These are phyloP conservation scores for Alternaria sp. DNA, from an alignment of 2,329 filamentous ascomycete genomes.

Conservation along the genomic window DNA sequence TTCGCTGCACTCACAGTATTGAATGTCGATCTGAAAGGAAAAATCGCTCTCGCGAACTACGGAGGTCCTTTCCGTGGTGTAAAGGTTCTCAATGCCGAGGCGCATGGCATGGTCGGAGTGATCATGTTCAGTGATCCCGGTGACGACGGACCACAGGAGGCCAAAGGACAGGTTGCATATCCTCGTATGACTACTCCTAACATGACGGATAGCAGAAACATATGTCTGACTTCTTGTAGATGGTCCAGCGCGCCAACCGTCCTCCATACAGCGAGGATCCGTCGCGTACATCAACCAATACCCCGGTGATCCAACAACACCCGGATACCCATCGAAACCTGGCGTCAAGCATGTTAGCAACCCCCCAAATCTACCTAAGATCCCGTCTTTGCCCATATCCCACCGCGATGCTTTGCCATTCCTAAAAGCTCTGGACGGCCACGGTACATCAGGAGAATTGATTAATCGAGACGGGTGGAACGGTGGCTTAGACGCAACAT, in stretches of 20 bases:
- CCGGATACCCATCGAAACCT: constrained; percentile 81
- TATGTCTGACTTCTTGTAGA: constrained; percentile 49
- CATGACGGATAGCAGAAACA: background rate
- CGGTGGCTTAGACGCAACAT: constrained; percentile 45
- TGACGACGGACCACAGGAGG: constrained; percentile 55
- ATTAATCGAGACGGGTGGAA: constrained; percentile 52
- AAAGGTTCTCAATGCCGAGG: constrained; percentile 60
- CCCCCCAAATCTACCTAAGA: constrained; percentile 67
- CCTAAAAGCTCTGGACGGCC: constrained; percentile 81
- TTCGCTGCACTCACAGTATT: constrained; percentile 54
- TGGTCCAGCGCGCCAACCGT: constrained; percentile 57
- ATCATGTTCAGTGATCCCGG: constrained; percentile 58
- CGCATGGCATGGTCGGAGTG: constrained; percentile 54
- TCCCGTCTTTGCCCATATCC: constrained; percentile 88
- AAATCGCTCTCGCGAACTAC: constrained; percentile 58
- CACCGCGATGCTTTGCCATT: constrained; percentile 83
- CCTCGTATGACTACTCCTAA: constrained; percentile 48
- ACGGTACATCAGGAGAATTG: constrained; percentile 67
- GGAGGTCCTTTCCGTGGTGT: constrained; percentile 57
- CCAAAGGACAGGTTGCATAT: constrained; percentile 47
- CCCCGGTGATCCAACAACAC: constrained; percentile 52
- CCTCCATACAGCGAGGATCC: constrained; percentile 56
- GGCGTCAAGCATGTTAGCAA: constrained; percentile 71
- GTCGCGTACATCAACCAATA: constrained; percentile 70
- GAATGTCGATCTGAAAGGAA: constrained; percentile 57